A percentile compares a stretch with the other conserved stretches of the same genome.
phyloP scores from a whole-genome alignment of 768 basidiomycete species.

The Tricholomella constricta region DNA sequence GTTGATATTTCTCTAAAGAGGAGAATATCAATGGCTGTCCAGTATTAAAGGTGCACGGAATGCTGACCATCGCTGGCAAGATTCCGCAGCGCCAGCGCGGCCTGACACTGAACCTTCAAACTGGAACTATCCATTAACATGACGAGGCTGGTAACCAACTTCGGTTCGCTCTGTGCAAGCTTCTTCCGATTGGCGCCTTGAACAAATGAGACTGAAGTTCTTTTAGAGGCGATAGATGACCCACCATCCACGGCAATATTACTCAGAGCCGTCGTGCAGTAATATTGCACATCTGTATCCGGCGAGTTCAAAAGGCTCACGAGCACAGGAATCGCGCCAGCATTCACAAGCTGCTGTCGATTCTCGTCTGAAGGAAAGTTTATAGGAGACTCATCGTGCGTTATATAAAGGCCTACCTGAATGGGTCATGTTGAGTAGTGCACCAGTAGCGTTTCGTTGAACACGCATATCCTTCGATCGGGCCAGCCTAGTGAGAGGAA shows the following conservation, averaged over 20 bases:
- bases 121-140: slow-evolving; percentile 96
- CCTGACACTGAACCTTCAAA: slow-evolving; percentile 98
- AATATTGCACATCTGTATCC: slow-evolving; percentile 99
- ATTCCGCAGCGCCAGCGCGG: slow-evolving; percentile 93
- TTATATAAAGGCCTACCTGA: slow-evolving; percentile 61
- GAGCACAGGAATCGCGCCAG: slow-evolving; percentile 96
- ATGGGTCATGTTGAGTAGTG: slow-evolving; percentile 98
- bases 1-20: slow-evolving; percentile 89
- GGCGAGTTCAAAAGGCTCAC: slow-evolving; percentile 92
- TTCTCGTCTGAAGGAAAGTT: slow-evolving; percentile 76
- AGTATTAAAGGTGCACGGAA: background rate
- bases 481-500: slow-evolving; percentile 93
- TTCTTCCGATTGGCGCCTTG: slow-evolving; percentile 89
- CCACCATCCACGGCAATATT: slow-evolving; percentile 97
- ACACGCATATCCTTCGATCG: slow-evolving; percentile 99
- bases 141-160: slow-evolving; percentile 90
- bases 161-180: slow-evolving; percentile 91
- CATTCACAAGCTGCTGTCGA: slow-evolving; percentile 96
- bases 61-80: slow-evolving; percentile 91
- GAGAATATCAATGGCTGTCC: background rate
- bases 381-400: slow-evolving; percentile 4
- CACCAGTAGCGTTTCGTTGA: slow-evolving; percentile 97
- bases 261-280: slow-evolving; percentile 97
- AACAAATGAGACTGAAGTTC: background rate
- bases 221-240: slow-evolving; percentile 1